Percentiles rank a stretch among this genome's conserved stretches.
These are phyloP conservation scores for Populus nigra DNA, from an alignment of 345 rosid genomes.

Conservation along the genomic window DNA sequence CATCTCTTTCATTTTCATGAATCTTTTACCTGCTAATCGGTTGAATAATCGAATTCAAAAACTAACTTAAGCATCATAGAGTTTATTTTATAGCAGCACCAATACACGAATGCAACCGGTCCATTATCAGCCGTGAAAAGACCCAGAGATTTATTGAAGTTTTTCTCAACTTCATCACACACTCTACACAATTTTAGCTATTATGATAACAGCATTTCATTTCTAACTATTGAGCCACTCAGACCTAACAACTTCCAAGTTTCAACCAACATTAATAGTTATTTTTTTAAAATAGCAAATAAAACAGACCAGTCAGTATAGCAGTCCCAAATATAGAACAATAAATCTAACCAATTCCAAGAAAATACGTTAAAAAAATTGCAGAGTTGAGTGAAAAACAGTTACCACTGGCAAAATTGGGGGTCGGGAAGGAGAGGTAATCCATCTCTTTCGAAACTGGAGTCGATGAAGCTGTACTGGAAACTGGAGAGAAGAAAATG, in stretches of 20 bases:
- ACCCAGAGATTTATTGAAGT: too few relatives aligned
- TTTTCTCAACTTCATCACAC: too few relatives aligned
- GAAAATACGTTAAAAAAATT: neutral
- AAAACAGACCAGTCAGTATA: neutral
- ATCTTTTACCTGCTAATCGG: too few relatives aligned
- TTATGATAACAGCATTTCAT: too few relatives aligned
- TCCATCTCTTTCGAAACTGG: slow-evolving; percentile 16
- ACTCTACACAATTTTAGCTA: too few relatives aligned
- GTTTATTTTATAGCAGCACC: too few relatives aligned
- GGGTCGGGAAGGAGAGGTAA: slow-evolving; percentile 29
- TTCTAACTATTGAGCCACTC: neutral
- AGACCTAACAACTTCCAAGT: neutral
- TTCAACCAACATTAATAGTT: neutral
- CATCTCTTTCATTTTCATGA: too few relatives aligned
- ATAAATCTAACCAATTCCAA: too few relatives aligned
- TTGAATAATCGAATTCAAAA: too few relatives aligned
- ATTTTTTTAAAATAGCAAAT: neutral
- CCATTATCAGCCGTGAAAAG: too few relatives aligned
- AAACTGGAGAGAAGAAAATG: slow-evolving; percentile 32
- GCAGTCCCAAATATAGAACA: neutral
- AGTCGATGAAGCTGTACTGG: slow-evolving; percentile 32
- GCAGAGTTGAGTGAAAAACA: neutral
- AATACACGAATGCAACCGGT: too few relatives aligned
- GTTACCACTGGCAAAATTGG: slow-evolving; percentile 30
- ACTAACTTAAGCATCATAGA: too few relatives aligned